phyloP scores from a whole-genome alignment of 768 basidiomycete genomes.

The Boletus subcaerulescens region DNA sequence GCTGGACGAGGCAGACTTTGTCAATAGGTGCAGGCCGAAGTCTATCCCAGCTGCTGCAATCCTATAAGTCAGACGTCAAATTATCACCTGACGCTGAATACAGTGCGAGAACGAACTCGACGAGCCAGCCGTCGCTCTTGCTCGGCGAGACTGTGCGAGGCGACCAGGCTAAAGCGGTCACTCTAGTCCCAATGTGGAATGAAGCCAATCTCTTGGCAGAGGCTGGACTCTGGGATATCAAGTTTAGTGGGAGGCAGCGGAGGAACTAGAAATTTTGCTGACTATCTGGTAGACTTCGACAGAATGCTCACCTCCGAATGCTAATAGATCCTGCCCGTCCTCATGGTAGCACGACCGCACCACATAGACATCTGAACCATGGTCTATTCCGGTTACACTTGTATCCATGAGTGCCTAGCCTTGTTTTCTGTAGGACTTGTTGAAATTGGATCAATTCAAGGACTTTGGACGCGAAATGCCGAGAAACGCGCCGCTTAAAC shows the following conservation, averaged over 20 bases:
- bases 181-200: slow-evolving; percentile 67
- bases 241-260: slow-evolving; percentile 6
- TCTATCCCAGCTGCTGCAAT: slow-evolving; percentile 66
- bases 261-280: slow-evolving; percentile 27
- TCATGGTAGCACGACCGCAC: slow-evolving; percentile 62
- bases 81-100: neutral
- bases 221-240: slow-evolving; percentile 37
- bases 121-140: slow-evolving; percentile 58
- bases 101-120: slow-evolving; percentile 53
- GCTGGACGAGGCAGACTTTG: slow-evolving; percentile 44
- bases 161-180: slow-evolving; percentile 81
- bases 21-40: slow-evolving; percentile 68
- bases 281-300: slow-evolving; percentile 68
- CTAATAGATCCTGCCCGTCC: slow-evolving; percentile 65
- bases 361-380: slow-evolving; percentile 58
- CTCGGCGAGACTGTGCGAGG: slow-evolving; percentile 65
- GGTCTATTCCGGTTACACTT: slow-evolving; percentile 49
- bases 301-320: slow-evolving; percentile 70
- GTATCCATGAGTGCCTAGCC: slow-evolving; percentile 39
- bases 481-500: no score
- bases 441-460: no score
- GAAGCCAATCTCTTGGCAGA: slow-evolving; percentile 55
- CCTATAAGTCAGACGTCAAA: slow-evolving; percentile 37
- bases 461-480: no score
- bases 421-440: no score